These are phyloP conservation scores for Macrolepiota fuliginosa DNA, from an alignment of 768 basidiomycete genomes.

Conservation along the genomic window DNA sequence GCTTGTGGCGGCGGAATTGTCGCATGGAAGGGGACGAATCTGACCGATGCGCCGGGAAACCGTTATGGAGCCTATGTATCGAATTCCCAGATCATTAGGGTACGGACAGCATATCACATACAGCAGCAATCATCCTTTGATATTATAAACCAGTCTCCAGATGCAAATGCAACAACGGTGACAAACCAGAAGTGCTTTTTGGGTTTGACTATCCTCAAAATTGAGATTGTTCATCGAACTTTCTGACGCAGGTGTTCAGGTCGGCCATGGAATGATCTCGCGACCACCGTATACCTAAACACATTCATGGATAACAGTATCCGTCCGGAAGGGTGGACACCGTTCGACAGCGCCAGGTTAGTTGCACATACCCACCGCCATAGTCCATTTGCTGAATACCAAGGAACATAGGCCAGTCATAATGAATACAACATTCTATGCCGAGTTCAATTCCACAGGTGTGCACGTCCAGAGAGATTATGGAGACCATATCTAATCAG, in stretches of 20 bases:
- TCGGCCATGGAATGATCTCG: conserved; percentile 63
- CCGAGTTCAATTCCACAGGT: conserved; percentile 57
- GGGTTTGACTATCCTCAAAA: conserved; percentile 25
- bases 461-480: neutral
- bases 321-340: conserved; percentile 46
- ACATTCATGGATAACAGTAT: conserved; percentile 62
- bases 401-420: conserved; percentile 35
- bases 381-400: neutral
- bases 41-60: conserved; percentile 47
- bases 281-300: conserved; percentile 49
- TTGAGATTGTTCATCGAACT: neutral
- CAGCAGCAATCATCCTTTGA: neutral
- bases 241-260: conserved; percentile 18
- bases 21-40: conserved; percentile 62
- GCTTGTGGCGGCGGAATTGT: conserved; percentile 64
- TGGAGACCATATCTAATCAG: neutral
- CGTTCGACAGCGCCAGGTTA: conserved; percentile 43
- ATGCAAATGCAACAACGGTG: conserved; percentile 48
- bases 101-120: conserved; percentile 23
- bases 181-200: conserved; percentile 48
- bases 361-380: neutral
- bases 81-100: conserved; percentile 54
- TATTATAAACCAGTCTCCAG: conserved; percentile 44
- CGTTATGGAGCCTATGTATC: conserved; percentile 57
- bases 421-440: conserved; percentile 54